Percentiles rank a stretch among this genome's conserved stretches.
Conservation (phyloP, 805 yeast species). For the Kluyveromyces wickerhamii region DNA sequence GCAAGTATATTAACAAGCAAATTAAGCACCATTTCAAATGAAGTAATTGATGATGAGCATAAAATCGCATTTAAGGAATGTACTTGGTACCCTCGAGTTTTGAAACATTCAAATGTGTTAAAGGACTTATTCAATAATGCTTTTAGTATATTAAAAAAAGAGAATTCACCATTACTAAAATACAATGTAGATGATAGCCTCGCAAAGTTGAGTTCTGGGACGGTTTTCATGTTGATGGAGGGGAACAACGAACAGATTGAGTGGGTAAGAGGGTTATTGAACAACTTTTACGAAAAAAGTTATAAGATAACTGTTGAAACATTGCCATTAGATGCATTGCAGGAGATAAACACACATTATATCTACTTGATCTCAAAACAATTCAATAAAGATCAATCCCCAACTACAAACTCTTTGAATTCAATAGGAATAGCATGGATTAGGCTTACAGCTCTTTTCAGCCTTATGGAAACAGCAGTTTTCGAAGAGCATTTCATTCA, state of each 20-base stretch:
- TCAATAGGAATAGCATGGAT: conserved; percentile 27
- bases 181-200: conserved; percentile 9
- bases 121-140: conserved; percentile 33
- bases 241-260: conserved; percentile 39
- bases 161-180: conserved; percentile 24
- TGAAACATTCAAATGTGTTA: conserved; percentile 34
- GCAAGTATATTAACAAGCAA: conserved; percentile 19
- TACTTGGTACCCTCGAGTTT: conserved; percentile 42
- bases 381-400: conserved; percentile 35
- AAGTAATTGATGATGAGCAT: conserved; percentile 19
- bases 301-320: conserved; percentile 12
- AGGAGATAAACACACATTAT: conserved; percentile 48
- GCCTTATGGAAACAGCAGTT: conserved; percentile 20
- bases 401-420: conserved; percentile 36
- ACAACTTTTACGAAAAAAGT: conserved; percentile 12
- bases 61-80: conserved; percentile 38
- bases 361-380: conserved; percentile 29
- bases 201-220: conserved; percentile 38
- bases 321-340: conserved; percentile 36
- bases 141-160: conserved; percentile 25
- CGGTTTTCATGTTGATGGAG: conserved; percentile 46
- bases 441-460: conserved; percentile 24
- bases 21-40: conserved; percentile 16
- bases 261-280: conserved; percentile 40
- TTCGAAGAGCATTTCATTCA: conserved; percentile 22